Conservation (phyloP, 495 filamentous ascomycete species). For the Neurospora sp. region DNA sequence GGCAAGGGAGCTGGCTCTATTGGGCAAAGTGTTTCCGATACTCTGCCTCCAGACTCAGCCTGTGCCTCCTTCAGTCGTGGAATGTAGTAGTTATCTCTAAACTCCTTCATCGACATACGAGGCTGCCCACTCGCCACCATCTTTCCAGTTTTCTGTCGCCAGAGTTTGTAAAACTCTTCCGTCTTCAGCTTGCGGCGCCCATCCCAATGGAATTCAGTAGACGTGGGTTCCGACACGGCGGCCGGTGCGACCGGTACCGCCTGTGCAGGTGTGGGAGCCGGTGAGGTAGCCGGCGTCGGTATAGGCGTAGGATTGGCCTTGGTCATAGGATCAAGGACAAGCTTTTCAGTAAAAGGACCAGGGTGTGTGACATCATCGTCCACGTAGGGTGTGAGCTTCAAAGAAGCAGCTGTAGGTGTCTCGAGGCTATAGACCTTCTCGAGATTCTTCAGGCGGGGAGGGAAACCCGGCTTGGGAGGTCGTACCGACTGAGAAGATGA, state of each 20-base stretch:
- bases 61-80: conserved; percentile 9
- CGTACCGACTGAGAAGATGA: not conserved
- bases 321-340: conserved; percentile 6
- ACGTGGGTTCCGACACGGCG: not conserved
- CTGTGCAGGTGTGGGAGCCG: not conserved
- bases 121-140: conserved; percentile 8
- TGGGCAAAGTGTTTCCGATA: not conserved
- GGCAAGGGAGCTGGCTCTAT: not conserved
- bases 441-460: conserved; percentile 7
- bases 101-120: conserved; percentile 11
- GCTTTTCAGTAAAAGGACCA: conserved; percentile 17
- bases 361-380: conserved; percentile 14
- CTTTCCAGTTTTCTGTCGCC: conserved; percentile 8
- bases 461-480: conserved; percentile 3
- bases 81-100: conserved; percentile 12
- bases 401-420: conserved; percentile 9
- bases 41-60: not conserved
- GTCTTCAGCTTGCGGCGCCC: conserved; percentile 7
- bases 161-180: conserved; percentile 12
- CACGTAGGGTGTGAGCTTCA: conserved; percentile 17
- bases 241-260: not conserved
- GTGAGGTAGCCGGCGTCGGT: conserved; percentile 9
- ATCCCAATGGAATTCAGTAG: conserved; percentile 11
- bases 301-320: conserved; percentile 5
- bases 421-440: conserved; percentile 11